Conservation (phyloP, 352 stramenopile genomes). For the Globisporangium megalacanthum region DNA sequence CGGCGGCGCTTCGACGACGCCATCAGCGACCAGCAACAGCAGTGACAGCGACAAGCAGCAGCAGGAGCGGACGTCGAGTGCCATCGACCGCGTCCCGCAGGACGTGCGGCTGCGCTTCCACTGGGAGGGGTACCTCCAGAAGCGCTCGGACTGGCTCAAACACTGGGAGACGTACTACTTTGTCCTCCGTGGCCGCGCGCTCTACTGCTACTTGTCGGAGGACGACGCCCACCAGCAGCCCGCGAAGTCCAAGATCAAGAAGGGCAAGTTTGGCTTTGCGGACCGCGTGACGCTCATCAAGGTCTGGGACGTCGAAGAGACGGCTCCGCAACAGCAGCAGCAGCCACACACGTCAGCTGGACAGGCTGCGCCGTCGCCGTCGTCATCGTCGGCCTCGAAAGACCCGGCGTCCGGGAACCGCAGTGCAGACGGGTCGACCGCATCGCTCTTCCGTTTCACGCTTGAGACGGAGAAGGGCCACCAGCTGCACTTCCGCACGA, state of each 20-base stretch:
- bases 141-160: slow-evolving; percentile 87
- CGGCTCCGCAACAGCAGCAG: slow-evolving; percentile 3
- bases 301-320: slow-evolving; percentile 71
- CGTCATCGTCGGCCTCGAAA: slow-evolving; percentile 3
- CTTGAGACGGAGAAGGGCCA: slow-evolving; percentile 80
- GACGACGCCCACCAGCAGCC: slow-evolving; percentile 71
- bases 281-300: slow-evolving; percentile 71
- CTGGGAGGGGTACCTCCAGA: slow-evolving; percentile 86
- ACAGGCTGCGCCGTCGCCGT: neutral
- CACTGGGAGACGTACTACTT: slow-evolving; percentile 90
- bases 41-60: neutral
- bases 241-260: slow-evolving; percentile 87
- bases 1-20: neutral
- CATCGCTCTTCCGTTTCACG: slow-evolving; percentile 73
- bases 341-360: neutral
- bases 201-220: slow-evolving; percentile 84
- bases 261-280: slow-evolving; percentile 82
- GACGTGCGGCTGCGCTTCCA: slow-evolving; percentile 56
- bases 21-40: neutral
- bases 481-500: slow-evolving; percentile 82
- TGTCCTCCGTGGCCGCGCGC: slow-evolving; percentile 51
- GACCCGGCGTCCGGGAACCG: neutral
- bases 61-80: slow-evolving; percentile 2
- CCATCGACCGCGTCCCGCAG: slow-evolving; percentile 15
- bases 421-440: slow-evolving; percentile 1